Percentiles rank a stretch among this genome's conserved stretches.
phyloP scores from a whole-genome alignment of 768 basidiomycete genomes.

The Hygrophorus russula region DNA sequence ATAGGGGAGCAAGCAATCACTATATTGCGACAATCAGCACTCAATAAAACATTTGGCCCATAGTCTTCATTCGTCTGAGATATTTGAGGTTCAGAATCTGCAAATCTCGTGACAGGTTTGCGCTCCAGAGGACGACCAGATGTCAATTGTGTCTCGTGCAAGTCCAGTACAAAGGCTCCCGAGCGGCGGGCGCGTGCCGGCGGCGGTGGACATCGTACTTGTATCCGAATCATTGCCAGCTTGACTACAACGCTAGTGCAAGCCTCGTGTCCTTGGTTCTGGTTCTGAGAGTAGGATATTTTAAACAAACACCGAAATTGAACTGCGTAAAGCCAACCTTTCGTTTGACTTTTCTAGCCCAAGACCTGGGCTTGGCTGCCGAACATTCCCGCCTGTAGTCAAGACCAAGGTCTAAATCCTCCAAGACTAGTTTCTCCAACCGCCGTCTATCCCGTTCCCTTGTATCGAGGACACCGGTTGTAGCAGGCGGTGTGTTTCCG shows the following conservation, averaged over 20 bases:
- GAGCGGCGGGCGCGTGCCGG: conserved; percentile 38
- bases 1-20: conserved; percentile 36
- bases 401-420: conserved; percentile 46
- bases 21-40: conserved; percentile 31
- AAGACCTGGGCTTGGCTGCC: conserved; percentile 7
- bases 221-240: conserved; percentile 50
- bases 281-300: conserved; percentile 5
- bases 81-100: conserved; percentile 6
- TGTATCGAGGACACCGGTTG: conserved; percentile 15
- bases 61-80: not conserved
- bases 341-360: not conserved
- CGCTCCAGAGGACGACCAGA: conserved; percentile 27
- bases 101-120: conserved; percentile 19
- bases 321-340: not conserved
- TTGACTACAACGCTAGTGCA: conserved; percentile 20
- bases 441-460: conserved; percentile 25
- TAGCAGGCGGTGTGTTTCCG: conserved; percentile 28
- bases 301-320: not conserved
- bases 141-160: conserved; percentile 26
- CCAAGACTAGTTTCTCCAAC: conserved; percentile 40
- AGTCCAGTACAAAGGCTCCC: conserved; percentile 55
- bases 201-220: conserved; percentile 59
- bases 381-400: conserved; percentile 24
- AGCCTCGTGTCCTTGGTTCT: conserved; percentile 6
- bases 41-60: conserved; percentile 20